Evolutionary conservation across 768 basidiomycete species (phyloP), one percentile per base, ranked within the genome.

Genomic region (Baorangia bicolor): DNA sequence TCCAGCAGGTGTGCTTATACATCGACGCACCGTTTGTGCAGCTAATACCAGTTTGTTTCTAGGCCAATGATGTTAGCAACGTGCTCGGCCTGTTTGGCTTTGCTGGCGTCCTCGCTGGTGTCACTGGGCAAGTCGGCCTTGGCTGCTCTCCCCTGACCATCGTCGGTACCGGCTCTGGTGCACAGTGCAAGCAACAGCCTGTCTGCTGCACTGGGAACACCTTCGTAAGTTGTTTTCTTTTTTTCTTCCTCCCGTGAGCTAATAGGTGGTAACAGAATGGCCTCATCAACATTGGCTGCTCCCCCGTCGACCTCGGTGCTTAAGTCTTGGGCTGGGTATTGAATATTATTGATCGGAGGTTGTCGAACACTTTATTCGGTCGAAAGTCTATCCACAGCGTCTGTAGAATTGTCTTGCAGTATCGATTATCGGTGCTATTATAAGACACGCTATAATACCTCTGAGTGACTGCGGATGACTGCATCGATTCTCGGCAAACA

Each of bases 181-280:
- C 18, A 0, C 1, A 8, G 0, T 64, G 63, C 18, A 2, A 9
- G 1, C 53, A 55, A 25, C 28, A 60, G 21, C 53, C 58, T 1
- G 53, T 60, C 14, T 64, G 61, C 44, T 64, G 63, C 49, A 20
- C 21, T 5, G 27, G 6, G 11, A 60, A 53, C 33, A 23, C 0
- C 2, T 46, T 34, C 8, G 63, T 62, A 7, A 52, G 61, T 46
- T 1, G 2, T 11, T 7, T 2, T 5, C 23, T 11, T 41, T 34
- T 1, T 2, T 2, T 2, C 8, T 13, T 12, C 8, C 20, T 40
- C 9, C 14, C 11, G 4, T 34, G 5, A 7, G 2, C 9, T 33
- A 21, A 43, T 0, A 0, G 5, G 2, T 16, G 5, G 12, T 10
- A 2, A 13, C 20, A 57, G 56, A 60, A 57, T 23, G 59, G 59